Base-by-base conservation (phyloP, 176 grass and related monocot genomes). In the Thinopyrum elongatum region DNA sequence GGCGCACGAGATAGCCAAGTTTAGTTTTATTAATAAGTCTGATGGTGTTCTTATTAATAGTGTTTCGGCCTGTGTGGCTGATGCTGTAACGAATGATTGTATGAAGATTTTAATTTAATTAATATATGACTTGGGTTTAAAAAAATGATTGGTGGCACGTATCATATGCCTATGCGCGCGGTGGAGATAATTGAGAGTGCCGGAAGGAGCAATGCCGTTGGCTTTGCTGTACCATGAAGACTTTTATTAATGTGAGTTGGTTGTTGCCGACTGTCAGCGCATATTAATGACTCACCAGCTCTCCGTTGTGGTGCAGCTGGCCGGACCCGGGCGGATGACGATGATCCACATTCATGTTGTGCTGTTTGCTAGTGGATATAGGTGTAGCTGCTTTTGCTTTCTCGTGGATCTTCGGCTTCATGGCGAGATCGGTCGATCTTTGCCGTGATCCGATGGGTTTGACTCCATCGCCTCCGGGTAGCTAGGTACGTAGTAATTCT, bases 391-490 rank as follows among this genome's bases (percentile, higher is more conserved):
- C 69, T 85, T 79, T 80, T 68, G 77, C 82, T 85, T 89, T 81
- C 87, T 19, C 4, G 6, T 57, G 21, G 65, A 88, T 88, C 57
- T 84, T 2, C 27, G n/a, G 14, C 22, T 69, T 36, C 66, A 68
- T 21, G 65, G 0, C 28, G 2, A 67, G 15, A 29, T 61, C 59
- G 7, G 31, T 44, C 82, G 65, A 83, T 89, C 86, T 92, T 80
- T 84, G 83, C 87, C 80, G 67, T 86, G 87, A 89, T 89, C 39
- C 15, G 23, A 0, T 74, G 42, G 78, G 83, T 85, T 89, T 86
- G 78, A 5, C 36, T 7, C 36, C 36, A 65, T 10, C 28, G 10
- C 41, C 41, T 44, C 9, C 10, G 41, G 41, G 41, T 44, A 44
- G 41, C 10, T 12, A 44, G 8, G 39, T 9, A 41, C 4, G 41